Percentiles rank a stretch among this genome's conserved stretches.
These are phyloP conservation scores for Brasilioporus rufonigricans DNA, from an alignment of 768 basidiomycete species.

Conservation along the genomic window DNA sequence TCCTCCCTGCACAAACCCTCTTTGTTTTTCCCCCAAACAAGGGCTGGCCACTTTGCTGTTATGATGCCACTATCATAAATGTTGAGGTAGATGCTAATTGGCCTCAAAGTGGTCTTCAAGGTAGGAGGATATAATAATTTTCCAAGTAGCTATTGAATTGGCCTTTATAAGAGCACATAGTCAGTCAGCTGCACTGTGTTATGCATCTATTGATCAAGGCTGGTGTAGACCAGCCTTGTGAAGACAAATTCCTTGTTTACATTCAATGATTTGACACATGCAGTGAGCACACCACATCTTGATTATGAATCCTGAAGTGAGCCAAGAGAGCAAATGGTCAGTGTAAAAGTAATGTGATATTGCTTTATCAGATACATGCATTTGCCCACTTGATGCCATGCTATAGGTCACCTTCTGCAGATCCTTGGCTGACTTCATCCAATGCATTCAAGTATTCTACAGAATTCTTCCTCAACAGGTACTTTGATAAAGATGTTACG, in stretches of 20 bases:
- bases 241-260: not conserved
- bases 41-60: not conserved
- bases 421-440: not conserved
- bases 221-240: not conserved
- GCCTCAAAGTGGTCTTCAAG: not conserved
- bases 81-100: not conserved
- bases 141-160: not conserved
- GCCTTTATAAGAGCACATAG: not conserved
- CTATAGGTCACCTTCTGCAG: not conserved
- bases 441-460: not conserved
- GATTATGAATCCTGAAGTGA: not conserved
- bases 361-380: not conserved
- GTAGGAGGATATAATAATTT: no score
- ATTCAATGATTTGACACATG: not conserved
- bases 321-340: not conserved
- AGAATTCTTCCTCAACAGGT: not conserved
- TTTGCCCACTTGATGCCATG: not conserved
- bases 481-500: not conserved
- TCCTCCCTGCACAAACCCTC: not conserved
- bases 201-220: not conserved
- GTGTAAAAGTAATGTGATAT: not conserved
- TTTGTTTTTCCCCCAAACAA: not conserved
- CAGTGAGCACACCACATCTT: not conserved
- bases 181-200: not conserved
- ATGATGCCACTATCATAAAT: not conserved